Evolutionary conservation across 1,284 basidiomycete genomes (phyloP).

Genomic region (Leccinum solheimii): DNA sequence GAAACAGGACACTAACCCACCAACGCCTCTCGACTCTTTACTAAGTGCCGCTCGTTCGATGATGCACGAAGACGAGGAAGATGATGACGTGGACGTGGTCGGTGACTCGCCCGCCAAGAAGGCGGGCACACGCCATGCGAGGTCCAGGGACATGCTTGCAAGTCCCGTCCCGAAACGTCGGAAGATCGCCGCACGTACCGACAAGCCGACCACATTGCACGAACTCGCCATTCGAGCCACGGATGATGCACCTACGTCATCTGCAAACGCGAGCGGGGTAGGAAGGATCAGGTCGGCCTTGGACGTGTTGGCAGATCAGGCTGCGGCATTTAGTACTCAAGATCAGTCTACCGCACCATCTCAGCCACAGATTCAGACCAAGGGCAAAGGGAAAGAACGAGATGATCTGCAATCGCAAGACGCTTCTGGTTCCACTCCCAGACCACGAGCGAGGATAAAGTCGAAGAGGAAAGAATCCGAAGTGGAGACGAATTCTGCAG

Average conservation of each 20-base stretch:
- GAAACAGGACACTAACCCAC: constrained; percentile 27
- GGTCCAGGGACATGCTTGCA: constrained; percentile 32
- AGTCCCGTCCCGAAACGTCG: constrained; percentile 38
- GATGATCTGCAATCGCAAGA: constrained; percentile 5
- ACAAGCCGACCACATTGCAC: constrained; percentile 14
- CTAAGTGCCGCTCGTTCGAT: constrained; percentile 62
- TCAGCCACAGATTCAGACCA: constrained; percentile 5
- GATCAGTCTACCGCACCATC: constrained; percentile 14
- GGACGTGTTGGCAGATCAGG: constrained; percentile 72
- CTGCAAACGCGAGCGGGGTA: constrained; percentile 1
- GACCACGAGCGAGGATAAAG: constrained; percentile 10
- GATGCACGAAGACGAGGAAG: constrained; percentile 43
- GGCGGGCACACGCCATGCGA: constrained; percentile 17
- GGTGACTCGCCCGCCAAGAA: constrained; percentile 15
- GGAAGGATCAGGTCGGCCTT: constrained; percentile 51
- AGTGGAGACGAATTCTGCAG: constrained; percentile 1
- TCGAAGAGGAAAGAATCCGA: constrained; percentile 10
- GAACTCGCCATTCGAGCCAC: constrained; percentile 2
- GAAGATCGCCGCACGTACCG: constrained; percentile 17
- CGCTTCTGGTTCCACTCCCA: constrained; percentile 5
- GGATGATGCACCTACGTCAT: background rate
- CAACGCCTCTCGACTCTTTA: constrained; percentile 51
- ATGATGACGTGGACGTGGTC: constrained; percentile 21
- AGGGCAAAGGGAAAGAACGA: constrained; percentile 25
- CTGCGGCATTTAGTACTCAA: constrained; percentile 43